These are phyloP conservation scores for Mycena metata DNA, from an alignment of 768 basidiomycete genomes.

Conservation along the genomic window DNA sequence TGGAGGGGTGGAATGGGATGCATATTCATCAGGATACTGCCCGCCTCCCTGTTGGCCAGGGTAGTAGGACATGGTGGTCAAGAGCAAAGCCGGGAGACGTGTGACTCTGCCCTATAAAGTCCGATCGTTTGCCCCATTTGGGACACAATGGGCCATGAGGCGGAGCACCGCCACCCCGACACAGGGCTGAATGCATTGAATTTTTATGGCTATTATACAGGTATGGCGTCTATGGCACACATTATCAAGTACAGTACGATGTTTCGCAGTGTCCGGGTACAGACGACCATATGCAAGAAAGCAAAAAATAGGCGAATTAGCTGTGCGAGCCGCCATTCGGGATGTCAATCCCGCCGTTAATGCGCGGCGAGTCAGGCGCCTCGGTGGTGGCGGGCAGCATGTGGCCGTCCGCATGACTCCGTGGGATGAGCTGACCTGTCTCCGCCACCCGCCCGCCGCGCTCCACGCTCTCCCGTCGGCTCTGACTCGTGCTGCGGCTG, in stretches of 20 bases:
- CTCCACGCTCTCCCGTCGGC: conserved; percentile 71
- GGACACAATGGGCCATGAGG: conserved; percentile 22
- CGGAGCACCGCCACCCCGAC: conserved; percentile 4
- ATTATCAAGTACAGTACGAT: conserved; percentile 33
- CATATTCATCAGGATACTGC: conserved; percentile 57
- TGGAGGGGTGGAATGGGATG: conserved; percentile 57
- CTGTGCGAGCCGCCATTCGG: conserved; percentile 22
- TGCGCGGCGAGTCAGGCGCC: conserved; percentile 45
- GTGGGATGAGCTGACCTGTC: conserved; percentile 67
- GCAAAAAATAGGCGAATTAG: conserved; percentile 7
- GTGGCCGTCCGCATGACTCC: conserved; percentile 64
- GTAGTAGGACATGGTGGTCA: conserved; percentile 63
- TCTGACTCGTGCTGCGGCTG: conserved; percentile 56
- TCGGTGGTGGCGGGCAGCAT: conserved; percentile 52
- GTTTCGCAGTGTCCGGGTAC: conserved; percentile 32
- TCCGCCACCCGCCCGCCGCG: conserved; percentile 79
- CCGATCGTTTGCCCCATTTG: no score
- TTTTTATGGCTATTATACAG: conserved; percentile 30
- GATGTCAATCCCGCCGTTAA: conserved; percentile 37
- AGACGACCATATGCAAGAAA: conserved; percentile 35
- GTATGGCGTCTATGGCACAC: conserved; percentile 27
- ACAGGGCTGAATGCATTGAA: background rate
- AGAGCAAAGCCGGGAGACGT: conserved; percentile 40
- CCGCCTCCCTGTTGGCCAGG: conserved; percentile 47
- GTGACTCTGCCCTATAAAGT: conserved; percentile 45